These are phyloP conservation scores for Malus domestica DNA, from an alignment of 306 rosid genomes.

Conservation along the genomic window ASM211411v1 NC_041802.1:17203001-17203500, in stretches of 20 bases:
- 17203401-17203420: slow-evolving; percentile 6
- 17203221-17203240: slow-evolving; percentile 61
- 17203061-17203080: neutral
- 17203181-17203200: slow-evolving; percentile 75
- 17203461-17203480: neutral
- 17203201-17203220: slow-evolving; percentile 62
- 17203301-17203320: neutral
- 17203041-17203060: neutral
- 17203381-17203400: slow-evolving; percentile 2
- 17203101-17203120: neutral
- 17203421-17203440: neutral
- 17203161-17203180: slow-evolving; percentile 80
- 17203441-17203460: neutral
- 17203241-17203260: slow-evolving; percentile 29
- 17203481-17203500: neutral
- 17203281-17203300: neutral
- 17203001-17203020: neutral
- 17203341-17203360: slow-evolving; percentile 67
- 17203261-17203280: neutral
- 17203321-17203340: neutral
- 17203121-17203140: neutral
- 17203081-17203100: neutral
- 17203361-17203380: slow-evolving; percentile 8
- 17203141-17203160: slow-evolving; percentile 57
- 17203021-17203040: neutral